These are phyloP conservation scores for Mycosphaerella sp. DNA, from an alignment of 2,329 filamentous ascomycete species.

Conservation along the genomic window DNA sequence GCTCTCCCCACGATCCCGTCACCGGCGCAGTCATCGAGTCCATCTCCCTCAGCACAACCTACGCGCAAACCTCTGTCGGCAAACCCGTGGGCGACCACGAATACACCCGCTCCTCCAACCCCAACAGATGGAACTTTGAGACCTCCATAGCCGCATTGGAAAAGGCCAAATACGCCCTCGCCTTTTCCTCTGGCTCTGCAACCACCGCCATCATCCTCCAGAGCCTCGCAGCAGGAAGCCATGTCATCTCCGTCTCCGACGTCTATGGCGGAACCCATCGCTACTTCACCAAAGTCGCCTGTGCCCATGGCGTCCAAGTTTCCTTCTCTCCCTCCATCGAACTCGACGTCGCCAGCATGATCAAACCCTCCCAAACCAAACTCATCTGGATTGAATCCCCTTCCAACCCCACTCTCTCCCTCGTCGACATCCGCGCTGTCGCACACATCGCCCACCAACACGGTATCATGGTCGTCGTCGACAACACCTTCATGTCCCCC, in stretches of 20 bases:
- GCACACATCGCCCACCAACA: slow-evolving; percentile 75
- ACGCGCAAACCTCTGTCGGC: slow-evolving; percentile 83
- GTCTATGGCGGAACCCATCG: slow-evolving; percentile 97
- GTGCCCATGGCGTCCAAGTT: slow-evolving; percentile 87
- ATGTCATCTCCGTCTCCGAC: slow-evolving; percentile 94
- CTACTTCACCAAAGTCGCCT: slow-evolving; percentile 97
- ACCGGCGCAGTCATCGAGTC: slow-evolving; percentile 95
- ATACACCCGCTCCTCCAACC: slow-evolving; percentile 89
- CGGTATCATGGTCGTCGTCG: slow-evolving; percentile 92
- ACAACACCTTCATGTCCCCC: slow-evolving; percentile 96
- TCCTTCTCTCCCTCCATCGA: slow-evolving; percentile 93
- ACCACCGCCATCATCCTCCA: slow-evolving; percentile 91
- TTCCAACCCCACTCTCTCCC: slow-evolving; percentile 85
- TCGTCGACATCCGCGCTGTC: slow-evolving; percentile 89
- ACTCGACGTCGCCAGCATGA: slow-evolving; percentile 75
- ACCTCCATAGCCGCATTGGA: slow-evolving; percentile 84
- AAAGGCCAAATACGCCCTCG: slow-evolving; percentile 84
- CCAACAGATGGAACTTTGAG: slow-evolving; percentile 94
- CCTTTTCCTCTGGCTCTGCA: slow-evolving; percentile 89
- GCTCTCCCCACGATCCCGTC: slow-evolving; percentile 78
- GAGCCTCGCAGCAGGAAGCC: slow-evolving; percentile 80
- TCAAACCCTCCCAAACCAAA: slow-evolving; percentile 73
- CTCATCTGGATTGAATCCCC: slow-evolving; percentile 96
- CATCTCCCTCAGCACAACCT: slow-evolving; percentile 94
- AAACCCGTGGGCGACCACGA: slow-evolving; percentile 84